A percentile compares a stretch with the other conserved stretches of the same genome.
Conservation (phyloP, 164 flowering plant genomes). For the Amborella trichopoda region DNA sequence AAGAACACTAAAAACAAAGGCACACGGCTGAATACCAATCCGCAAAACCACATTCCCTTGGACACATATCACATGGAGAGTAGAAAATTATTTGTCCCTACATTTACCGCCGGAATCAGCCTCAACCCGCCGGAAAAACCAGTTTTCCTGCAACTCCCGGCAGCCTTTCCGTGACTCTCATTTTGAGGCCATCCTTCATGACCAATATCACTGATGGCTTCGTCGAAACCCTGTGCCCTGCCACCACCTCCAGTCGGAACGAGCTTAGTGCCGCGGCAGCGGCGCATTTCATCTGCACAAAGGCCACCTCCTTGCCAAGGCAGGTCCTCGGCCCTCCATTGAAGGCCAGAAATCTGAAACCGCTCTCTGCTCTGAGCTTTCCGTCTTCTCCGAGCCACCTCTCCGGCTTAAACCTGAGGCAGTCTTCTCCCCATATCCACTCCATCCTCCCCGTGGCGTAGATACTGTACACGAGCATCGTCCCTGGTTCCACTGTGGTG, state of each 20-base stretch:
- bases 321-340: slow-evolving; percentile 29
- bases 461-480: slow-evolving; percentile 32
- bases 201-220: slow-evolving; percentile 10
- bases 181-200: slow-evolving; percentile 22
- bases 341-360: slow-evolving; percentile 21
- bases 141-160: too few species aligned
- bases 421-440: slow-evolving; percentile 37
- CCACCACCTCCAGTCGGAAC: slow-evolving; percentile 18
- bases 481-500: slow-evolving; percentile 19
- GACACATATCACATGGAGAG: too few species aligned
- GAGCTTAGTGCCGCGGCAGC: slow-evolving; percentile 20
- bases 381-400: slow-evolving; percentile 29
- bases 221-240: slow-evolving; percentile 15
- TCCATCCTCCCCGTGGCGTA: slow-evolving; percentile 47
- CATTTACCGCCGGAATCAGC: too few species aligned
- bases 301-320: slow-evolving; percentile 27
- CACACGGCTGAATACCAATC: too few species aligned
- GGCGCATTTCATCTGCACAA: slow-evolving; percentile 20
- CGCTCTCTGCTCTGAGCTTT: slow-evolving; percentile 13
- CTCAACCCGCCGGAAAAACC: too few species aligned
- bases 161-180: slow-evolving; percentile 12
- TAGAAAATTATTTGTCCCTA: too few species aligned
- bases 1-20: too few species aligned
- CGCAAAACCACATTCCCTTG: too few species aligned
- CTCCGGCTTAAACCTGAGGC: slow-evolving; percentile 31